Conservation (phyloP, 352 stramenopile species). For the Pythium myriotylum region DNA sequence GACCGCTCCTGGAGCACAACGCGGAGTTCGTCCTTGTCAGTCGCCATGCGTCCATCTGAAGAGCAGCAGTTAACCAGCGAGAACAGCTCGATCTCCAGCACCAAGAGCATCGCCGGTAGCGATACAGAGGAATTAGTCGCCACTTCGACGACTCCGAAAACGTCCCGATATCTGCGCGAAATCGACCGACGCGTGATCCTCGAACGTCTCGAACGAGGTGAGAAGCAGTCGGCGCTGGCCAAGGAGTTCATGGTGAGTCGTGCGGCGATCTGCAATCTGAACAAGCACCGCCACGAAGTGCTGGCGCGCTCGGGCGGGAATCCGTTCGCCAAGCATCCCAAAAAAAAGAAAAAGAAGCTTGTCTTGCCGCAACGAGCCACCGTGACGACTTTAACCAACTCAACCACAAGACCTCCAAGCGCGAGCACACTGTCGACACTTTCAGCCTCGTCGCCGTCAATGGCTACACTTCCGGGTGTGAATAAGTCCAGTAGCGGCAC, state of each 20-base stretch:
- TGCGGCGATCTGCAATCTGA: slow-evolving; percentile 61
- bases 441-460: neutral
- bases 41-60: too few species aligned
- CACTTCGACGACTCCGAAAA: slow-evolving; percentile 5
- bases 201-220: slow-evolving; percentile 38
- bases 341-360: slow-evolving; percentile 20
- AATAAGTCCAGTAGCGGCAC: neutral
- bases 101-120: neutral
- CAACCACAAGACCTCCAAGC: neutral
- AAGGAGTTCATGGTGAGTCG: slow-evolving; percentile 66
- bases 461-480: neutral
- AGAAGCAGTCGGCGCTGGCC: slow-evolving; percentile 51
- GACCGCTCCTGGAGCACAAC: too few species aligned
- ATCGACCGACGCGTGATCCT: slow-evolving; percentile 54
- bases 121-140: neutral
- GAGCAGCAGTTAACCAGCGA: neutral
- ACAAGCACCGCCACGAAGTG: slow-evolving; percentile 46
- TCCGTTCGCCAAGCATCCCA: slow-evolving; percentile 48
- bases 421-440: neutral
- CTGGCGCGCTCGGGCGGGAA: slow-evolving; percentile 44
- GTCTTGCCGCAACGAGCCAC: neutral
- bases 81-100: too few species aligned
- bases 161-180: slow-evolving; percentile 38
- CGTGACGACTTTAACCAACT: too few species aligned
- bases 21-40: too few species aligned